A percentile compares a stretch with the other conserved stretches of the same genome.
Conservation (phyloP, 164 flowering plant genomes). For the Nelumbo lutea region DNA sequence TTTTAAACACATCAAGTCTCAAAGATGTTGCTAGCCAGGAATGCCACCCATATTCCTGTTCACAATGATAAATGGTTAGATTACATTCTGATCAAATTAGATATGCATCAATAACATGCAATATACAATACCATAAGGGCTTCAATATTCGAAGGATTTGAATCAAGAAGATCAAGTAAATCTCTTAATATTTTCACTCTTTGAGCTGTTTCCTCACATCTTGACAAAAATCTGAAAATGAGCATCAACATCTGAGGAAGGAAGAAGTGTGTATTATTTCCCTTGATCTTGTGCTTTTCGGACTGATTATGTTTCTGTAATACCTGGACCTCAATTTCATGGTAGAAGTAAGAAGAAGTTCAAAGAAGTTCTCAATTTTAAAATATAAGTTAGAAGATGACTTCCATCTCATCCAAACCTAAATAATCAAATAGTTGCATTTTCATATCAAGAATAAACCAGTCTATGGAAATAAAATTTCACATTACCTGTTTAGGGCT, state of each 20-base stretch:
- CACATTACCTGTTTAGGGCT: conserved; percentile 91
- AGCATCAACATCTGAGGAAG: conserved; percentile 83
- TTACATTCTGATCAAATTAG: not conserved
- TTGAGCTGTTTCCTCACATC: conserved; percentile 44
- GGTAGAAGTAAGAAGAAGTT: no score
- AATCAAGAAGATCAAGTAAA: conserved; percentile 88
- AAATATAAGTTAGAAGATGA: conserved; percentile 1
- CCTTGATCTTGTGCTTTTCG: conserved; percentile 58
- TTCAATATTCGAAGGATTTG: conserved; percentile 82
- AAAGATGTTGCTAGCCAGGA: conserved; percentile 66
- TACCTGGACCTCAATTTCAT: conserved; percentile 47
- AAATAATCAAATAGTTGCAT: not conserved
- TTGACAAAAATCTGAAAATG: conserved; percentile 73
- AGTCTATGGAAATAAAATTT: not conserved
- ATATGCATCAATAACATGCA: conserved; percentile 4
- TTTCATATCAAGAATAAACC: not conserved
- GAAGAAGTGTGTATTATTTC: conserved; percentile 62
- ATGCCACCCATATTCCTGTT: conserved; percentile 93
- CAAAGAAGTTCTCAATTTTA: no score
- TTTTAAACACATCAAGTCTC: conserved; percentile 61
- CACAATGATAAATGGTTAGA: conserved; percentile 17
- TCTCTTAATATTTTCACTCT: conserved; percentile 73
- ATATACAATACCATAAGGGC: conserved; percentile 76
- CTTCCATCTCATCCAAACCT: not conserved
- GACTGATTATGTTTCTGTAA: conserved; percentile 64